Evolutionary conservation across 495 filamentous ascomycete genomes (phyloP), one percentile per base, ranked within the genome.

Genomic region (Neurospora cerealis): DNA sequence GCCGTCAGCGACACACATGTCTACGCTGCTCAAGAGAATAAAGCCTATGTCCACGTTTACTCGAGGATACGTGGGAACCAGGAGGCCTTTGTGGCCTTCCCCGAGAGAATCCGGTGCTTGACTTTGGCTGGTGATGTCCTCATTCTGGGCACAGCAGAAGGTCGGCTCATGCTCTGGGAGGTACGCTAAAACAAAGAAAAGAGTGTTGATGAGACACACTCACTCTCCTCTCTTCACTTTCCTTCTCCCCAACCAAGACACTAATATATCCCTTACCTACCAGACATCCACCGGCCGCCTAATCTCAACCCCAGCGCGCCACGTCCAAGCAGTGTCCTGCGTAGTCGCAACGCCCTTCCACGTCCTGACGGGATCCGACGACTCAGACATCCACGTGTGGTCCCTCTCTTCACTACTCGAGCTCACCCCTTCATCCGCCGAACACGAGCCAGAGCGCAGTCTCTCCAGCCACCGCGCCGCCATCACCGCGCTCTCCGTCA

Each of bases 131-230:
- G 84, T 79, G 90, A 92, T 70, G 86, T 96, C 46, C 83, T 99
- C 72, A 85, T 94, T 73, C 79, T 97, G 69, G 96, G 96, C n/a
- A 96, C 93, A 2, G 90, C 91, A 62, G 92, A 93, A 73, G 96
- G 96, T 19, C 89, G 94, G 70, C 79, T 98, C 73, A 91, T 96
- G 77, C 80, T 96, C 13, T 99, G 96, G 96, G 96, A 99, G 92
- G 93, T 96, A 79, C 78, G 77, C 75, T 48, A 69, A 15, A 73
- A 75, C 3, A 10, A 78, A 72, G 19, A 17, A 42, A 42, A 42
- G 1, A 62, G 71, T 38, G 34, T 41, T 46, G 7, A 19, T 54
- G 46, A 54, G 46, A 54, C 46, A 54, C 44, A 10, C 44, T 21
- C 44, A 11, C 10, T 28, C 70, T n/a, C n/a, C 37, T 36, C 70